Evolutionary conservation across 768 basidiomycete species (phyloP).

Genomic region (Phlebiopsis gigantea): DNA sequence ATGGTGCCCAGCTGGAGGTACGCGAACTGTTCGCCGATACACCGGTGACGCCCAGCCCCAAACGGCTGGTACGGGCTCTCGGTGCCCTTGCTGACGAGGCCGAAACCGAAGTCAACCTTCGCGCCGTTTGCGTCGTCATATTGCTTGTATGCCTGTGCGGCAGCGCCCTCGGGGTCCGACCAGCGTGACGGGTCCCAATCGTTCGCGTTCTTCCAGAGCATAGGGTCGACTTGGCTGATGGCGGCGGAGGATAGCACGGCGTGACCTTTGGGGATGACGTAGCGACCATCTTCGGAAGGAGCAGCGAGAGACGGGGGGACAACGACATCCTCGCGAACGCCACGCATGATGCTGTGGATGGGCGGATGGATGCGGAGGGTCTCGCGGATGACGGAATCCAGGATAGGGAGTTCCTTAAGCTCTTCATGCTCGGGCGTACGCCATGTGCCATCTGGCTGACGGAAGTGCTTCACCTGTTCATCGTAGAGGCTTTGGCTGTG

Average conservation of each 20-base stretch:
- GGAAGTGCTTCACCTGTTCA: conserved; percentile 84
- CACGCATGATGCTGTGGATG: conserved; percentile 93
- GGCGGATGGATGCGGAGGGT: conserved; percentile 92
- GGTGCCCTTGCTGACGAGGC: conserved; percentile 92
- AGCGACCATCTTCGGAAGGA: conserved; percentile 66
- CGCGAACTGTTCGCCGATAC: conserved; percentile 92
- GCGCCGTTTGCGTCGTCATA: conserved; percentile 76
- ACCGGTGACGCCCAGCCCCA: conserved; percentile 93
- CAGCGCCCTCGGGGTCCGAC: conserved; percentile 80
- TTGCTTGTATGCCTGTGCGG: conserved; percentile 68
- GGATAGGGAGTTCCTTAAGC: conserved; percentile 71
- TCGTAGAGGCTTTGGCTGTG: conserved; percentile 75
- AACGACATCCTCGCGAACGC: conserved; percentile 79
- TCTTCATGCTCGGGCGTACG: conserved; percentile 83
- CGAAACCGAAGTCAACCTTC: conserved; percentile 96
- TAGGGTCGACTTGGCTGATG: conserved; percentile 82
- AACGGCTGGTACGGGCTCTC: conserved; percentile 97
- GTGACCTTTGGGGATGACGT: conserved; percentile 86
- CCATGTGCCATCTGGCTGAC: conserved; percentile 74
- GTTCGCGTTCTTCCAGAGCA: conserved; percentile 68
- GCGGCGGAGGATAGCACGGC: conserved; percentile 87
- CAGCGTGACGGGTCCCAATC: conserved; percentile 82
- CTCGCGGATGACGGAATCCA: conserved; percentile 90
- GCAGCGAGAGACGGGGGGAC: conserved; percentile 79
- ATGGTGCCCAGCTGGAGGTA: conserved; percentile 89